Conservation (phyloP, 768 basidiomycete species). For the Russula olivacea region DNA sequence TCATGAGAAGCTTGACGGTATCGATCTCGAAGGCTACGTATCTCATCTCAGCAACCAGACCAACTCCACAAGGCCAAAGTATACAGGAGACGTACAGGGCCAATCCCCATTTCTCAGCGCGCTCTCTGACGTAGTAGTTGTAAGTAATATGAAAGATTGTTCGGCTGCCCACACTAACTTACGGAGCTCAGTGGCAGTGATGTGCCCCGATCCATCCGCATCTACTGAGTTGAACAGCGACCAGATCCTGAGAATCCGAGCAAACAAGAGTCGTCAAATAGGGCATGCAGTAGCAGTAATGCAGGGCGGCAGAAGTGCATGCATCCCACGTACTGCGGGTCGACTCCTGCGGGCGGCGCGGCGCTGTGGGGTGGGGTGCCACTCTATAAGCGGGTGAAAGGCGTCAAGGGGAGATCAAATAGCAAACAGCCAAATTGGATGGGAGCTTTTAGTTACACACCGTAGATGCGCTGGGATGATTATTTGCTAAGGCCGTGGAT, state of each 20-base stretch:
- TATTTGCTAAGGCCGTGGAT: not conserved
- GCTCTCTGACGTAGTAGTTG: conserved; percentile 33
- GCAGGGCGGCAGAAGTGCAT: not conserved
- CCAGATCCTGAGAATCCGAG: conserved; percentile 49
- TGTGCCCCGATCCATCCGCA: conserved; percentile 58
- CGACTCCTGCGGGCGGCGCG: conserved; percentile 54
- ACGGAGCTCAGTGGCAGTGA: conserved; percentile 64
- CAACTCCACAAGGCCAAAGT: not conserved
- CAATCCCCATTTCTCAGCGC: conserved; percentile 63
- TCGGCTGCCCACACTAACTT: conserved; percentile 31
- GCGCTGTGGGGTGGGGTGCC: conserved; percentile 25
- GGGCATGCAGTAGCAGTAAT: not conserved
- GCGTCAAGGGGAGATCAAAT: no score
- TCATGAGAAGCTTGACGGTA: conserved; percentile 81
- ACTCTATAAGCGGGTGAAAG: not conserved
- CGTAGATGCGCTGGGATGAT: not conserved
- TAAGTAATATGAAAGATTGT: not conserved
- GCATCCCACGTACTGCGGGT: conserved; percentile 56
- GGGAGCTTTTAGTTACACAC: not conserved
- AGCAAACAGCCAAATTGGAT: not conserved
- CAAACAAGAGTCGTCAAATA: not conserved
- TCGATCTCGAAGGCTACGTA: conserved; percentile 71
- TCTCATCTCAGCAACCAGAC: not conserved
- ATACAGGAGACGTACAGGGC: conserved; percentile 50
- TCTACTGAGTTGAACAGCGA: conserved; percentile 68